These are phyloP conservation scores for Capronia americana DNA, from an alignment of 2,329 filamentous ascomycete species.

Conservation along the genomic window DNA sequence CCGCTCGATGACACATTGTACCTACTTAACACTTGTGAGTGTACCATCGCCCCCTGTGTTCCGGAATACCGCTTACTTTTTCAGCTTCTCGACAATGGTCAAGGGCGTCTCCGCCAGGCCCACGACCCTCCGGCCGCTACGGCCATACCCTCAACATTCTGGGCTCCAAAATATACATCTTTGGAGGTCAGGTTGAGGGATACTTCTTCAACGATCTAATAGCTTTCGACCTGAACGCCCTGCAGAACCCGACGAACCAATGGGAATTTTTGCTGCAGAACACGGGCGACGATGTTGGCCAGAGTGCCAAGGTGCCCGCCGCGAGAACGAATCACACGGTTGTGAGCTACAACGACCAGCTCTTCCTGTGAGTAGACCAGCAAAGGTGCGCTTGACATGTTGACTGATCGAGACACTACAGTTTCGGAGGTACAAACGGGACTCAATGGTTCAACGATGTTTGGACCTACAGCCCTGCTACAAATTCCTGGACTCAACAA, in stretches of 20 bases:
- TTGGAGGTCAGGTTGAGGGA: conserved; percentile 95
- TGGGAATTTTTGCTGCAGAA: conserved; percentile 93
- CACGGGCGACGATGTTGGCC: conserved; percentile 65
- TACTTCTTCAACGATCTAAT: conserved; percentile 98
- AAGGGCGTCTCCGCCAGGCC: conserved; percentile 83
- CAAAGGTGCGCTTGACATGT: conserved; percentile 2
- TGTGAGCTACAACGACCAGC: conserved; percentile 87
- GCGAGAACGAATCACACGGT: conserved; percentile 94
- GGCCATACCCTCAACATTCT: conserved; percentile 96
- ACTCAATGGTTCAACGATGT: conserved; percentile 99
- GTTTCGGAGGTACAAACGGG: conserved; percentile 97
- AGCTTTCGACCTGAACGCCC: conserved; percentile 92
- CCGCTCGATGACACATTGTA: conserved; percentile 94
- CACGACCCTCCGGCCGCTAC: conserved; percentile 86
- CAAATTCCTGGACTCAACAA: conserved; percentile 83
- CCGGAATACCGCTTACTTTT: conserved; percentile 42
- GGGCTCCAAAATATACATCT: conserved; percentile 95
- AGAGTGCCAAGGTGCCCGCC: conserved; percentile 74
- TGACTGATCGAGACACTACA: conserved; percentile 47
- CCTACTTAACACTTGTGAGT: conserved; percentile 93
- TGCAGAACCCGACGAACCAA: conserved; percentile 87
- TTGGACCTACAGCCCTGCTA: conserved; percentile 88
- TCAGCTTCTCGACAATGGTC: conserved; percentile 98
- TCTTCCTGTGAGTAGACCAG: conserved; percentile 76
- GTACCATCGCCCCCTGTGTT: conserved; percentile 7